Evolutionary conservation across 2,329 filamentous ascomycete species (phyloP).

Genomic region (Dothistroma septosporum): DNA sequence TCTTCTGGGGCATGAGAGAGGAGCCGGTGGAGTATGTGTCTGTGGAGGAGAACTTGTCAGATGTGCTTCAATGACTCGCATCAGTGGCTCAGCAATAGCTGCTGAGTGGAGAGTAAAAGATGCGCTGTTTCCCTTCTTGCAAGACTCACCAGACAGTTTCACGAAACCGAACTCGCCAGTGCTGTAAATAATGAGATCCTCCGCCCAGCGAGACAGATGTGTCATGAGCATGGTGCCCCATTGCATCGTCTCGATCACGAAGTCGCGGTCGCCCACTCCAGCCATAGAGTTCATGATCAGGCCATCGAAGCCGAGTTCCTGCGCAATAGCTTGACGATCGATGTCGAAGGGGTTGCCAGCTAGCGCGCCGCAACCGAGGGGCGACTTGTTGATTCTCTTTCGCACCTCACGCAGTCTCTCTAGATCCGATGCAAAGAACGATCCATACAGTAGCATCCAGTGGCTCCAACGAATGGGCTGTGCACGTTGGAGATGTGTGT

Average conservation of each 20-base stretch:
- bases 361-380: slow-evolving; percentile 71
- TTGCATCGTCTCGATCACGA: slow-evolving; percentile 75
- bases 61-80: too few species aligned
- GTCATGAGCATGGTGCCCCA: slow-evolving; percentile 75
- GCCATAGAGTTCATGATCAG: slow-evolving; percentile 74
- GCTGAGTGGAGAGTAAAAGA: too few species aligned
- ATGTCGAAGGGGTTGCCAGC: slow-evolving; percentile 80
- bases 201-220: slow-evolving; percentile 74
- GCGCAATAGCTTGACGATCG: slow-evolving; percentile 71
- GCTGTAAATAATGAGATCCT: slow-evolving; percentile 82
- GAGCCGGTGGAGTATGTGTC: slow-evolving; percentile 78
- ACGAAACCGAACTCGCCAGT: slow-evolving; percentile 74
- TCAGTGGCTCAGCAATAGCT: too few species aligned
- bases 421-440: slow-evolving; percentile 68
- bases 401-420: slow-evolving; percentile 71
- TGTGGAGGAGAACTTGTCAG: too few species aligned
- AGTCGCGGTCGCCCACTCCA: slow-evolving; percentile 73
- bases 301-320: slow-evolving; percentile 75
- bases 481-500: slow-evolving; percentile 81
- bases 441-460: slow-evolving; percentile 72
- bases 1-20: slow-evolving; percentile 78
- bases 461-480: slow-evolving; percentile 78
- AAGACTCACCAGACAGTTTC: slow-evolving; percentile 50
- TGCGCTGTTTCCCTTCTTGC: too few species aligned
- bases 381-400: slow-evolving; percentile 66